phyloP scores from a whole-genome alignment of 169 alveolate species.

The Cryptosporidium baileyi region DNA sequence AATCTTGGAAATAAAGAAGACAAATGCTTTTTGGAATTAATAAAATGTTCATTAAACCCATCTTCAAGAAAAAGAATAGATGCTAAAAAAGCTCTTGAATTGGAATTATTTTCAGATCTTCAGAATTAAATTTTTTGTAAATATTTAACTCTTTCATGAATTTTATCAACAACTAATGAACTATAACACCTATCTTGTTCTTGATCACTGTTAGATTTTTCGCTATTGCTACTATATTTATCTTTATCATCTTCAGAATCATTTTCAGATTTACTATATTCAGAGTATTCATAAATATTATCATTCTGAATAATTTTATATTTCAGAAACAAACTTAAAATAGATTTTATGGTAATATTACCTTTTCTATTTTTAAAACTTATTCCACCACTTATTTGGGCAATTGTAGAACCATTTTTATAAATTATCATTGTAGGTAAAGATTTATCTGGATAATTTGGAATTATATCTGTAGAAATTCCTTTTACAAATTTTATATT shows the following conservation, averaged over 20 bases:
- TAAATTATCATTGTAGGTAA: conserved; percentile 79
- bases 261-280: not conserved
- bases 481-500: conserved; percentile 80
- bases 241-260: not conserved
- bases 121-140: conserved; percentile 21
- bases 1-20: not conserved
- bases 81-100: not conserved
- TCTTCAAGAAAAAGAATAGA: conserved; percentile 15
- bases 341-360: conserved; percentile 3
- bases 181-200: conserved; percentile 45
- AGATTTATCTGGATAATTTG: conserved; percentile 78
- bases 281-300: not conserved
- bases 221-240: not conserved
- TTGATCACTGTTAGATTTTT: not conserved
- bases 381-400: conserved; percentile 74
- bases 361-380: conserved; percentile 29
- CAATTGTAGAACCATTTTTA: conserved; percentile 75
- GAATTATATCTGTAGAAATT: conserved; percentile 72
- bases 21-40: not conserved
- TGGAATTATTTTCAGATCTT: conserved; percentile 4
- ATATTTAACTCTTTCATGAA: conserved; percentile 34
- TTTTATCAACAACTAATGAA: conserved; percentile 17
- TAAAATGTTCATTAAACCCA: conserved; percentile 2
- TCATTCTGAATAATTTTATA: not conserved
- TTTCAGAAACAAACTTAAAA: not conserved